phyloP scores from a whole-genome alignment of 257 asterid genomes.

The Nicotiana tabacum region DNA sequence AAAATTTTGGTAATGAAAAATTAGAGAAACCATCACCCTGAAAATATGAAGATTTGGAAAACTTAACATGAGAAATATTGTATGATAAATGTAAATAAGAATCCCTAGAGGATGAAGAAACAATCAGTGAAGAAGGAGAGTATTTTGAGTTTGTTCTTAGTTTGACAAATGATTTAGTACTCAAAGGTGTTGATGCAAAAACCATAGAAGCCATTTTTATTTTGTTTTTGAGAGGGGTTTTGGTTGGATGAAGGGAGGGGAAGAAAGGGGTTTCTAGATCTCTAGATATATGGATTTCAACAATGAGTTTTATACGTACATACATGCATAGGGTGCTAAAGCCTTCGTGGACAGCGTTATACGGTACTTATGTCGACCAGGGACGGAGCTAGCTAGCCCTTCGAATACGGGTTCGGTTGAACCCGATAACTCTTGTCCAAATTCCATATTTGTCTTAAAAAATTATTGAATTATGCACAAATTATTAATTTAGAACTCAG shows the following conservation, averaged over 20 bases:
- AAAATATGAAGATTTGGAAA: neutral
- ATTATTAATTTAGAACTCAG: too few species aligned
- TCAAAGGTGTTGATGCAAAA: neutral
- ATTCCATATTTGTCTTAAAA: too few species aligned
- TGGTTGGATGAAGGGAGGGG: neutral
- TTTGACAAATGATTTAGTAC: neutral
- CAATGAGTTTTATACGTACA: neutral
- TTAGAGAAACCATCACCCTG: neutral
- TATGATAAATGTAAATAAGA: neutral
- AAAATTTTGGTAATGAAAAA: neutral
- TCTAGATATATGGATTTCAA: neutral
- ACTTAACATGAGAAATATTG: neutral
- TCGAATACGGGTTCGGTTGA: too few species aligned
- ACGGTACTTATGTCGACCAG: neutral
- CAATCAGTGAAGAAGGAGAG: neutral
- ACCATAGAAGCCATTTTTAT: neutral
- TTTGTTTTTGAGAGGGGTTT: neutral
- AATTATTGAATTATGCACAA: too few species aligned
- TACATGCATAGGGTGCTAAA: neutral
- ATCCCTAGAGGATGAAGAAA: neutral
- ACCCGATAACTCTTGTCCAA: too few species aligned
- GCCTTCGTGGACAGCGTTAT: neutral
- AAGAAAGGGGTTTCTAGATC: neutral
- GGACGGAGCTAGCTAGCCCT: too few species aligned
- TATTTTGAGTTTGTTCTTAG: conserved; percentile 1